These are phyloP conservation scores for Mesotaenium endlicherianum DNA, from an alignment of 139 green algal genomes.

Conservation along the genomic window DNA sequence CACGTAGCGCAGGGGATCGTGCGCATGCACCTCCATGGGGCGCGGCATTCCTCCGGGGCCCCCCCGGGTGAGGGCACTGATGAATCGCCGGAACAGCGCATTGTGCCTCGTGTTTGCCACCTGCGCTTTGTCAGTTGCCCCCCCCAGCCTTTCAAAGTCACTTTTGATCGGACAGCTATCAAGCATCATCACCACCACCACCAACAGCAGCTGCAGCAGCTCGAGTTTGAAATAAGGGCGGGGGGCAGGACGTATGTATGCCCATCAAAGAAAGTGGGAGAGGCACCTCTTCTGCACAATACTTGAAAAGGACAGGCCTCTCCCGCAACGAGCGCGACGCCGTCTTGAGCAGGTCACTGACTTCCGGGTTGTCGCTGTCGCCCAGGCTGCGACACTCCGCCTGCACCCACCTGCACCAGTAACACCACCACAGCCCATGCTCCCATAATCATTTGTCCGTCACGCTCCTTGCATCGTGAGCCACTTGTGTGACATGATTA, in stretches of 20 bases:
- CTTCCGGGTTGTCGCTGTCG: conserved; percentile 84
- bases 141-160: too few species aligned
- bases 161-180: too few species aligned
- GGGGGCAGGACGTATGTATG: too few species aligned
- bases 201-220: too few species aligned
- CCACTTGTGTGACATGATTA: too few species aligned
- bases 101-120: conserved; percentile 82
- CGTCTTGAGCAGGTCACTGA: conserved; percentile 71
- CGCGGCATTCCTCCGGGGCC: conserved; percentile 73
- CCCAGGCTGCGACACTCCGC: conserved; percentile 80
- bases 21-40: conserved; percentile 95
- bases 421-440: too few species aligned
- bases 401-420: conserved; percentile 94
- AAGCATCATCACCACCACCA: too few species aligned
- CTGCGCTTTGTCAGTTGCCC: too few species aligned
- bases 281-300: conserved; percentile 91
- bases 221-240: too few species aligned
- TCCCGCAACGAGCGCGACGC: conserved; percentile 76
- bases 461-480: too few species aligned
- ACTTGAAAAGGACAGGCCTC: conserved; percentile 89
- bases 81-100: conserved; percentile 85
- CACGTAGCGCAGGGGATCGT: conserved; percentile 85
- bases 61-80: conserved; percentile 85
- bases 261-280: too few species aligned
- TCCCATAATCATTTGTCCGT: too few species aligned